These are phyloP conservation scores for Westerdykella ornata DNA, from an alignment of 2,329 filamentous ascomycete species.

Conservation along the genomic window DNA sequence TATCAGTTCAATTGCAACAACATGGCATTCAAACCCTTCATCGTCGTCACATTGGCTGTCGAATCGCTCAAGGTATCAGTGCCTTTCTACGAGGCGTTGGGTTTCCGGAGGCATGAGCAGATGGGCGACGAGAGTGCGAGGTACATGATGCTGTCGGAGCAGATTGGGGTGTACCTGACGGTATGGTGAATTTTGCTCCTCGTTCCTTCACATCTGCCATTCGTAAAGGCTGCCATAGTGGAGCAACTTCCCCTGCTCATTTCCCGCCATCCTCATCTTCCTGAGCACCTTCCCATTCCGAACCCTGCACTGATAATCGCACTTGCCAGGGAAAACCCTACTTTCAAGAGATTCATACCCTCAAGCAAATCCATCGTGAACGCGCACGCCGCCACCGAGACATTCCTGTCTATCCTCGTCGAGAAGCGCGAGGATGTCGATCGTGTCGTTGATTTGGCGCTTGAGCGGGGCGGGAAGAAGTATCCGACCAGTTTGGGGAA, in stretches of 20 bases:
- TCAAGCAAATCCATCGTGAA: neutral
- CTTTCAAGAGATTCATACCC: slow-evolving; percentile 2
- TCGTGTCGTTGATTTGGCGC: slow-evolving; percentile 1
- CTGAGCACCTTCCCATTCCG: no score
- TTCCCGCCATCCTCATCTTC: no score
- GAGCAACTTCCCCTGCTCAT: no score
- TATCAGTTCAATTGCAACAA: no score
- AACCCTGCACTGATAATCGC: no score
- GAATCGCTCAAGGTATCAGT: neutral
- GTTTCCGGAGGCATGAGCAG: neutral
- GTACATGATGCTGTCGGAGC: slow-evolving; percentile 2
- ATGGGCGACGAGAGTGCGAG: slow-evolving; percentile 1
- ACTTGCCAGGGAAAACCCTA: neutral
- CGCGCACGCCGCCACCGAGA: neutral
- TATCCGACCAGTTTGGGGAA: slow-evolving; percentile 4
- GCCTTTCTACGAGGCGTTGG: slow-evolving; percentile 5
- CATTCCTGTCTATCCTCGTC: slow-evolving; percentile 3
- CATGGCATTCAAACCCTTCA: slow-evolving; percentile 2
- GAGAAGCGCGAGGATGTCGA: slow-evolving; percentile 2
- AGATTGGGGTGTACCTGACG: slow-evolving; percentile 4
- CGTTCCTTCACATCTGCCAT: no score
- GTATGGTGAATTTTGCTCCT: neutral
- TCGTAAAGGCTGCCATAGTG: no score
- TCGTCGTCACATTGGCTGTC: slow-evolving; percentile 6
- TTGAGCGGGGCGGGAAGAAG: slow-evolving; percentile 1